Percentiles rank a stretch among this genome's conserved stretches.
phyloP scores from a whole-genome alignment of 2,329 filamentous ascomycete genomes.

The Daldinia sp. region DNA sequence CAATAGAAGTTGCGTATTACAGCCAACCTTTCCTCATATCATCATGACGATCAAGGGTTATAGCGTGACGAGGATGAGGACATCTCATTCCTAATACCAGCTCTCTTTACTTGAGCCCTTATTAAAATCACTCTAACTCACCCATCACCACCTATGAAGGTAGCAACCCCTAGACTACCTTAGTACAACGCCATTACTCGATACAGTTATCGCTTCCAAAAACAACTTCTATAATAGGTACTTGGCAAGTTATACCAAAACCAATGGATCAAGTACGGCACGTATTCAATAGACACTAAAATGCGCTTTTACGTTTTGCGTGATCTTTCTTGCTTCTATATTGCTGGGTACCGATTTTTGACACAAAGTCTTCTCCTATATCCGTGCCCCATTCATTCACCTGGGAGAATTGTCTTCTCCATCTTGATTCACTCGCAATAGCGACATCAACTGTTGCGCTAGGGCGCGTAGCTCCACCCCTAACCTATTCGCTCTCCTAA shows the following conservation, averaged over 20 bases:
- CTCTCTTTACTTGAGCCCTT: not conserved
- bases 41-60: not conserved
- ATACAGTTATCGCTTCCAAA: not conserved
- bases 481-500: constrained; percentile 12
- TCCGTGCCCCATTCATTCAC: constrained; percentile 8
- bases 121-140: not conserved
- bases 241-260: not conserved
- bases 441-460: constrained; percentile 23
- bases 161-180: not conserved
- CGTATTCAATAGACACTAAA: not conserved
- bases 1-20: too few relatives aligned
- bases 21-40: not conserved
- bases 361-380: constrained; percentile 14
- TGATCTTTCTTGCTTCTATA: constrained; percentile 26
- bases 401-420: constrained; percentile 18
- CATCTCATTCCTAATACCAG: not conserved
- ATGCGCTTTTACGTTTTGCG: constrained; percentile 1
- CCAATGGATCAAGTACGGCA: not conserved
- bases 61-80: not conserved
- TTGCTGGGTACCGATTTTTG: constrained; percentile 31
- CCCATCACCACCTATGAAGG: not conserved
- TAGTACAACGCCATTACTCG: not conserved
- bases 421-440: constrained; percentile 15
- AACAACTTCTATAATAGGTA: not conserved
- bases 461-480: constrained; percentile 13